Conservation (phyloP, 2,329 filamentous ascomycete species). For the Venturiaceae sp. region DNA sequence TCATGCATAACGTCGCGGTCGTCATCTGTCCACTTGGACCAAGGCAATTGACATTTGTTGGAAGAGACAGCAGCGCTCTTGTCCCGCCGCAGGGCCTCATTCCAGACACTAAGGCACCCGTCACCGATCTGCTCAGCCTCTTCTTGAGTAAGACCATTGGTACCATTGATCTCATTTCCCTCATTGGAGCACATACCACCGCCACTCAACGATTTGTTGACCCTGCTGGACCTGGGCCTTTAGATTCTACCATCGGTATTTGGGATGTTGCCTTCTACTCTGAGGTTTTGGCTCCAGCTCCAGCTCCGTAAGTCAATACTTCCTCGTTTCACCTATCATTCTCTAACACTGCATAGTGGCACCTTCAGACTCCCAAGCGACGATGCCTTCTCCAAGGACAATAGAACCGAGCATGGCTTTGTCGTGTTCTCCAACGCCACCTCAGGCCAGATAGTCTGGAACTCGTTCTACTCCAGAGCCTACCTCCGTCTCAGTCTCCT, state of each 20-base stretch:
- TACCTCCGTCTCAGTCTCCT: conserved; percentile 46
- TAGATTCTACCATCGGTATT: conserved; percentile 24
- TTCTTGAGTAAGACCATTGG: conserved; percentile 28
- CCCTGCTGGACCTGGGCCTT: conserved; percentile 20
- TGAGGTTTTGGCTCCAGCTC: conserved; percentile 18
- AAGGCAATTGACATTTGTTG: conserved; percentile 22
- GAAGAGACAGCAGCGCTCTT: conserved; percentile 23
- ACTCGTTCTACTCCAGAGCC: conserved; percentile 40
- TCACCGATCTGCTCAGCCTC: conserved; percentile 23
- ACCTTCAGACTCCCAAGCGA: background rate
- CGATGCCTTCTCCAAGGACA: background rate
- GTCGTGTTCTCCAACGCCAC: conserved; percentile 19
- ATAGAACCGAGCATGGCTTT: background rate
- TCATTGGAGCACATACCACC: conserved; percentile 27
- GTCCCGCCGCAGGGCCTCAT: conserved; percentile 24
- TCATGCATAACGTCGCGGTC: conserved; percentile 24
- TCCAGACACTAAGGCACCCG: conserved; percentile 21
- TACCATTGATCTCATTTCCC: conserved; percentile 23
- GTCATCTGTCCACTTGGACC: conserved; percentile 29
- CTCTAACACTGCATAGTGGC: no score
- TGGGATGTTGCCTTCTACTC: conserved; percentile 27
- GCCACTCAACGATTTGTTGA: conserved; percentile 26
- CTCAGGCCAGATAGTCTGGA: conserved; percentile 20
- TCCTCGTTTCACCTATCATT: no score
- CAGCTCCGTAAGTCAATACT: conserved; percentile 24